phyloP scores from a whole-genome alignment of 2,329 filamentous ascomycete species.

The Aspergillus candidus region DNA sequence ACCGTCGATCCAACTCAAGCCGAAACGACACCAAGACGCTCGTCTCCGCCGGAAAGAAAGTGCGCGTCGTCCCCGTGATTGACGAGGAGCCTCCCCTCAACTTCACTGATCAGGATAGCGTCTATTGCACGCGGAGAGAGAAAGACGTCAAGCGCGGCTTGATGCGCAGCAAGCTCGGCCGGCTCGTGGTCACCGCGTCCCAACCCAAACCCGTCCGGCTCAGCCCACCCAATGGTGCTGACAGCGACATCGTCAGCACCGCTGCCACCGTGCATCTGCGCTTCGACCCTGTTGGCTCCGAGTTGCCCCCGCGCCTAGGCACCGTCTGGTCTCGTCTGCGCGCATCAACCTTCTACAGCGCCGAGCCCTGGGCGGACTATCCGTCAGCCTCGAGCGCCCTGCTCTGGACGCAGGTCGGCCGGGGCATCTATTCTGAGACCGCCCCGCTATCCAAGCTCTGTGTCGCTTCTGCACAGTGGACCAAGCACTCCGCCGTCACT shows the following conservation, averaged over 20 bases:
- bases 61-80: slow-evolving; percentile 55
- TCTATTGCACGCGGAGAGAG: slow-evolving; percentile 51
- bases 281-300: slow-evolving; percentile 53
- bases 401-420: slow-evolving; percentile 36
- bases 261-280: slow-evolving; percentile 52
- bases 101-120: slow-evolving; percentile 41
- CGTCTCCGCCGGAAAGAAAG: slow-evolving; percentile 48
- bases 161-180: slow-evolving; percentile 52
- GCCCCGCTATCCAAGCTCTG: slow-evolving; percentile 51
- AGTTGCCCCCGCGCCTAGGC: slow-evolving; percentile 49
- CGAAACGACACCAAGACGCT: slow-evolving; percentile 32
- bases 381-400: slow-evolving; percentile 41
- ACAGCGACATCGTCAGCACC: slow-evolving; percentile 44
- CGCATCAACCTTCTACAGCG: slow-evolving; percentile 53
- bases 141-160: slow-evolving; percentile 58
- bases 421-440: slow-evolving; percentile 49
- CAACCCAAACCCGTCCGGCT: slow-evolving; percentile 55
- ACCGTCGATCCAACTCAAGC: slow-evolving; percentile 6
- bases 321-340: slow-evolving; percentile 51
- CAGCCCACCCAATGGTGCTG: slow-evolving; percentile 34
- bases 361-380: slow-evolving; percentile 45
- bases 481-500: slow-evolving; percentile 39
- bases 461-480: slow-evolving; percentile 54
- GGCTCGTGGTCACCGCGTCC: slow-evolving; percentile 50
- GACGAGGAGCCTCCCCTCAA: slow-evolving; percentile 56